Base-by-base conservation (phyloP, 2,329 filamentous ascomycete genomes). In the Leptographium galeiforme region DNA sequence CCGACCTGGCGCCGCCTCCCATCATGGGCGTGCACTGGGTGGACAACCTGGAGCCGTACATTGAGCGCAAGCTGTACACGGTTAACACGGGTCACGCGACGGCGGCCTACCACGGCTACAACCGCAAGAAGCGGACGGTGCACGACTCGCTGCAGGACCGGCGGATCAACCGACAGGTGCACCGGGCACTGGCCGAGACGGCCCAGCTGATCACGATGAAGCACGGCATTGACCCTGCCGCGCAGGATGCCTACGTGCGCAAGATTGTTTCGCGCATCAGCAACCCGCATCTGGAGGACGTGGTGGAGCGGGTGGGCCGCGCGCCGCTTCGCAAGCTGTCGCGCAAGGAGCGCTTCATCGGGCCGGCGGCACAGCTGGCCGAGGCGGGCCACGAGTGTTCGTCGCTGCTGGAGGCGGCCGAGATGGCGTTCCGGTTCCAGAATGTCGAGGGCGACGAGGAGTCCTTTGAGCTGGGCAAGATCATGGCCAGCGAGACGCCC, bases 51-150 rank as follows among this genome's bases (percentile, higher is more conserved):
- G 79, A 84, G 66, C 93, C 93, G 55, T 98, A 91, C 74, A 97
- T 98, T 64, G 93, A 98, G 82, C 90, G 93, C 70, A 98, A 98
- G 80, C 84, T 98, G 59, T 98, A 90, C 78, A 98, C 93, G 25
- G 91, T 98, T 78, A 98, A 98, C 80, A 98, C 93, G 25, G 87
- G 89, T 53, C 93, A 98, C 67, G 93, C 93, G 56, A 95, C 91
- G 8, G 90, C 90, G 19, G 91, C 93, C 56, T 97, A 97, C 79
- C 90, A 93, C 70, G 91, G 90, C 53, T 87, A 95, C 78, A 79
- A 89, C 72, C 79, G 83, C 60, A 83, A 87, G 65, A 91, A 94
- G 77, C 77, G 80, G 64, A 94, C 86, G 56, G 89, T 98, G 61
- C 88, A 93, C 66, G 91, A 97, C 63, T 85, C 90, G 10, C 79